A percentile compares a stretch with the other conserved stretches of the same genome.
Evolutionary conservation across 371 early-diverging fungal species (phyloP).

Genomic region (Gilbertella persicaria): DNA sequence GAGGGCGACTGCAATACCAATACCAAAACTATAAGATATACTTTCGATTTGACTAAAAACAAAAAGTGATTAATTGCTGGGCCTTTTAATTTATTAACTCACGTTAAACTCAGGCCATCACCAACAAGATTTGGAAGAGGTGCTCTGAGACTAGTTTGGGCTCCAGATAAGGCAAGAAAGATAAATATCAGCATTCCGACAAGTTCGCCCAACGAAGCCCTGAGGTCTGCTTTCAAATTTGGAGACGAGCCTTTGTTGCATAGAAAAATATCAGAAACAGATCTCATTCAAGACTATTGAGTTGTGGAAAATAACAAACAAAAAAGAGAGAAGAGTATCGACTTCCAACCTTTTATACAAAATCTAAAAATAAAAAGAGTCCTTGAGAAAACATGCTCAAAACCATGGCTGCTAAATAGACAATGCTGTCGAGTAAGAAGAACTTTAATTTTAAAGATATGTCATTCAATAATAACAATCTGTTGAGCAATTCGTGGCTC

Average conservation of each 20-base stretch:
- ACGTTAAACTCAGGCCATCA: slow-evolving; percentile 15
- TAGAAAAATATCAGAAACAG: slow-evolving; percentile 12
- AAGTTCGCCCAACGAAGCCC: slow-evolving; percentile 40
- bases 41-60: slow-evolving; percentile 31
- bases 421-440: too few species aligned
- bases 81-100: background rate
- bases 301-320: too few species aligned
- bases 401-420: too few species aligned
- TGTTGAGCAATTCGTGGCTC: too few species aligned
- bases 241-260: slow-evolving; percentile 17
- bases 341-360: too few species aligned
- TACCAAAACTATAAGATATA: slow-evolving; percentile 52
- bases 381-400: too few species aligned
- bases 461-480: too few species aligned
- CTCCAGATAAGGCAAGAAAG: slow-evolving; percentile 55
- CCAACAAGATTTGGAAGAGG: slow-evolving; percentile 2
- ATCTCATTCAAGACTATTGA: too few species aligned
- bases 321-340: too few species aligned
- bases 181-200: slow-evolving; percentile 59
- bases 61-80: background rate
- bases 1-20: slow-evolving; percentile 43
- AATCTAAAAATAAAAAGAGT: too few species aligned
- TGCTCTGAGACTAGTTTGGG: slow-evolving; percentile 37
- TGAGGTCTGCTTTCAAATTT: slow-evolving; percentile 16
- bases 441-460: too few species aligned